These are phyloP conservation scores for Selenicereus undatus DNA, from an alignment of 148 eudicot genomes.

Conservation along the genomic window DNA sequence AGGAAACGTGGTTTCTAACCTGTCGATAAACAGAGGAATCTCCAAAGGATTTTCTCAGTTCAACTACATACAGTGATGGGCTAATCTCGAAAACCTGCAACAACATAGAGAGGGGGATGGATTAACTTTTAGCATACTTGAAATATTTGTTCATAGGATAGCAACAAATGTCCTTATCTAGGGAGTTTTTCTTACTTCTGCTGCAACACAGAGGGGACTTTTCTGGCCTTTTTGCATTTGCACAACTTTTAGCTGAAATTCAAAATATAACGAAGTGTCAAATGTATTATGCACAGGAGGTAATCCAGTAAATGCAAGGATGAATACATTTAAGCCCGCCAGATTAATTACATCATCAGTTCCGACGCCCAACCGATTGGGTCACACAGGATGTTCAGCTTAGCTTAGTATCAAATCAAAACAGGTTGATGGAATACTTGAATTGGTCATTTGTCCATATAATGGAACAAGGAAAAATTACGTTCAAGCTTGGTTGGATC, in stretches of 20 bases:
- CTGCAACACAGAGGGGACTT: constrained; percentile 63
- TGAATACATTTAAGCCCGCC: too few relatives aligned
- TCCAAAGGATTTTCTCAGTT: constrained; percentile 69
- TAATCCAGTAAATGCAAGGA: too few relatives aligned
- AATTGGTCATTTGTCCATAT: too few relatives aligned
- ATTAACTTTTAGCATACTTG: neutral
- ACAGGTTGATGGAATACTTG: too few relatives aligned
- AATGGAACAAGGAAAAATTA: too few relatives aligned
- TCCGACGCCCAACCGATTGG: too few relatives aligned
- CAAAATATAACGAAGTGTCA: neutral
- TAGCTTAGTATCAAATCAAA: too few relatives aligned
- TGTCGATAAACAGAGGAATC: constrained; percentile 72
- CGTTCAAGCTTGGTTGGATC: too few relatives aligned
- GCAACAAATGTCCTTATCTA: too few relatives aligned
- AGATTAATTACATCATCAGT: too few relatives aligned
- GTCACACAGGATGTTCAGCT: too few relatives aligned
- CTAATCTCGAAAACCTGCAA: constrained; percentile 88
- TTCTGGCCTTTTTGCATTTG: constrained; percentile 55
- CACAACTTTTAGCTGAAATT: constrained; percentile 62
- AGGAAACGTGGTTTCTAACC: constrained; percentile 31
- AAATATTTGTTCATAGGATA: neutral
- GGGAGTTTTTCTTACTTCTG: constrained; percentile 59
- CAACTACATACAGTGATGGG: constrained; percentile 73
- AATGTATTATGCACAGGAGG: neutral
- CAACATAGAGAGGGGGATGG: neutral